These are phyloP conservation scores for Zymoseptoria crescenta DNA, from an alignment of 2,329 filamentous ascomycete genomes.

Conservation along the genomic window DNA sequence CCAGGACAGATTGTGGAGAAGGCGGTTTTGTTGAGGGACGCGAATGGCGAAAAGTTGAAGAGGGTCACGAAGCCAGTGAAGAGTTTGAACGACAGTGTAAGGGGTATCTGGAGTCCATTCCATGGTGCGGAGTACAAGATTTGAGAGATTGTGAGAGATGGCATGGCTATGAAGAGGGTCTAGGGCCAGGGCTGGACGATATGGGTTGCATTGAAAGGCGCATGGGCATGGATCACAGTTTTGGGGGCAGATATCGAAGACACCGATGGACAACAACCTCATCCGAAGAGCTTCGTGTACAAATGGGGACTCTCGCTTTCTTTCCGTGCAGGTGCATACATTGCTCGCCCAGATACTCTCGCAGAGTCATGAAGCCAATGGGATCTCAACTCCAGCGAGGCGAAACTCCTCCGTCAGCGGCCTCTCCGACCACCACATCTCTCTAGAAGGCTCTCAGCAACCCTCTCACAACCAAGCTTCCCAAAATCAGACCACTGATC, in stretches of 20 bases:
- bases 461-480: slow-evolving; percentile 4
- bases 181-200: neutral
- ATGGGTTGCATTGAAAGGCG: slow-evolving; percentile 8
- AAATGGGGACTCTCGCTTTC: neutral
- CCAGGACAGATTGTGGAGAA: slow-evolving; percentile 75
- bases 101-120: slow-evolving; percentile 58
- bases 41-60: slow-evolving; percentile 66
- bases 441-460: neutral
- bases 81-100: slow-evolving; percentile 56
- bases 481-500: slow-evolving; percentile 2
- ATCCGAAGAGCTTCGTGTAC: neutral
- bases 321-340: neutral
- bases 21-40: slow-evolving; percentile 62
- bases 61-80: slow-evolving; percentile 51
- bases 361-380: neutral
- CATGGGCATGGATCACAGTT: neutral
- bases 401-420: neutral
- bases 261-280: neutral
- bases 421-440: neutral
- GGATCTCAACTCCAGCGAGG: neutral
- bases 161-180: neutral
- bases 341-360: neutral
- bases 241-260: neutral
- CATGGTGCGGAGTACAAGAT: slow-evolving; percentile 49
- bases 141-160: slow-evolving; percentile 24